Evolutionary conservation across 495 filamentous ascomycete genomes (phyloP), one percentile per base, ranked within the genome.

Genomic region (Durotheca rogersii): DNA sequence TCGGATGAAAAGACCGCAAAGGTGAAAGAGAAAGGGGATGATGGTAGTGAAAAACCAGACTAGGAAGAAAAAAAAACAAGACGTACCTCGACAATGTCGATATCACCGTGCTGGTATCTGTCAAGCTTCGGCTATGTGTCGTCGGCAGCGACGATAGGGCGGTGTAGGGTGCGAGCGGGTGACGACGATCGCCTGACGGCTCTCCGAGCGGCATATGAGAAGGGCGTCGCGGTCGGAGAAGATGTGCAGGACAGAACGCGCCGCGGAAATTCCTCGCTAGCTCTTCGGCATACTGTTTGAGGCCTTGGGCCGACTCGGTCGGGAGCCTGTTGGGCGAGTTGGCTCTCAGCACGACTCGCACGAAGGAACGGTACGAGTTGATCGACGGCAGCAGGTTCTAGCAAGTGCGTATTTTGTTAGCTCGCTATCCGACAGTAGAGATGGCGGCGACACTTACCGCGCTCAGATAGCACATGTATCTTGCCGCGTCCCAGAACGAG

Each of bases 381-480:
- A 9, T 2, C 6, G 30, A 35, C 1, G 49, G 27, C 7, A 59
- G 19, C 16, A 59, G 19, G 17, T 46, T 41, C 49, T 59, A 12
- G 12, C n/a, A n/a, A n/a, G n/a, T n/a, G n/a, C n/a, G n/a, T n/a
- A n/a, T n/a, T n/a, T n/a, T 18, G 1, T 17, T 2, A 4, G 6
- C 34, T 1, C 17, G 39, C 38, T 0, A 25, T 5, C 4, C 7
- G 1, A 25, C 4, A 15, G 34, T 4, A 17, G 19, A 6, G n/a
- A 15, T 9, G 9, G 12, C 19, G 14, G 6, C 4, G 4, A 15
- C n/a, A 47, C 53, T 27, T 37, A 57, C 53, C 19, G 4, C 31
- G 20, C 56, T 21, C 0, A 59, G 35, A 10, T 43, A 29, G 19
- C 50, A 32, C 44, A 53, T 50, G 21, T 50, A 59, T 2, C 45